Conservation (phyloP, 352 stramenopile species). For the Globisporangium radiosum region DNA sequence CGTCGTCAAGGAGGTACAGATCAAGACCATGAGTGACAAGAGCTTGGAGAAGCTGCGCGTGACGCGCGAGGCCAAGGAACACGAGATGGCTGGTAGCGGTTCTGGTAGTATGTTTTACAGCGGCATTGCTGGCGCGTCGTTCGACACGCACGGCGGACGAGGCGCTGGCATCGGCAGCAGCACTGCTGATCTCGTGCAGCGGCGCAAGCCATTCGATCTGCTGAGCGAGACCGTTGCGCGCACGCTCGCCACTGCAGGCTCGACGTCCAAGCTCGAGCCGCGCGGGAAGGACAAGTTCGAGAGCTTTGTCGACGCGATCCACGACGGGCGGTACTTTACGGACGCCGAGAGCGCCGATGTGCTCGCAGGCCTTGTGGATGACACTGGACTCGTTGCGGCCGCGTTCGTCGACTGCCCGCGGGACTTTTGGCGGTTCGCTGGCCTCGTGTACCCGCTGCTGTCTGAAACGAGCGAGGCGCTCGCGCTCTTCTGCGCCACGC, state of each 20-base stretch:
- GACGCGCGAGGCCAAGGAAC: conserved; percentile 65
- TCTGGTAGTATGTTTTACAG: background rate
- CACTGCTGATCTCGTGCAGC: conserved; percentile 41
- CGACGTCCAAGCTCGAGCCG: conserved; percentile 23
- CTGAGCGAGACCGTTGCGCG: conserved; percentile 41
- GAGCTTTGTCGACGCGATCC: conserved; percentile 44
- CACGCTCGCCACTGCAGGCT: conserved; percentile 24
- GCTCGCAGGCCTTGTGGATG: conserved; percentile 36
- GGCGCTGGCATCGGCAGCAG: conserved; percentile 11
- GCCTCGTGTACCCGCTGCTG: conserved; percentile 45
- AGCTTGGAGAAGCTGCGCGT: conserved; percentile 79
- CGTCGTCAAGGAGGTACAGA: conserved; percentile 85
- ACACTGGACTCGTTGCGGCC: conserved; percentile 40
- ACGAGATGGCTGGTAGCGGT: conserved; percentile 16
- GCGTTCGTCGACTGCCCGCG: conserved; percentile 69
- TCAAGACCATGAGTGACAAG: conserved; percentile 85
- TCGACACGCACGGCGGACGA: conserved; percentile 21
- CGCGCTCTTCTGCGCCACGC: conserved; percentile 27
- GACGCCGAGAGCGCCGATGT: conserved; percentile 32
- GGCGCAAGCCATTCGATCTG: conserved; percentile 50
- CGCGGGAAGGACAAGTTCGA: conserved; percentile 67
- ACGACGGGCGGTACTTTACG: conserved; percentile 30
- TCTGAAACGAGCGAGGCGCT: conserved; percentile 40
- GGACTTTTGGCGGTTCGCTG: conserved; percentile 77
- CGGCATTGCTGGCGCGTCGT: conserved; percentile 17